A percentile compares a stretch with the other conserved stretches of the same genome.
These are phyloP conservation scores for Alternaria angustiovoidea DNA, from an alignment of 2,329 filamentous ascomycete species.

Conservation along the genomic window DNA sequence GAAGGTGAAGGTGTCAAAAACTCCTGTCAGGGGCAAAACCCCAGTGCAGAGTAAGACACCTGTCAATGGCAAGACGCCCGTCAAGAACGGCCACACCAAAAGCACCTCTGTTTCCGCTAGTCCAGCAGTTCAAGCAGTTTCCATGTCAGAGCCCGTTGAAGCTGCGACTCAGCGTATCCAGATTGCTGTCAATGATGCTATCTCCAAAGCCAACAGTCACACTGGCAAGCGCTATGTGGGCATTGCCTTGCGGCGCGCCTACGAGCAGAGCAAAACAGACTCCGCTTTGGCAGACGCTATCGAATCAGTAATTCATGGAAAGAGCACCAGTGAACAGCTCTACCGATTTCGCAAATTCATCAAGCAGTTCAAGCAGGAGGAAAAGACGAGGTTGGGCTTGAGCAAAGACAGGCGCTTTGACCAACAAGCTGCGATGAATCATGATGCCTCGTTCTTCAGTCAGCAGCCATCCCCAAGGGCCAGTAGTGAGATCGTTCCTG, in stretches of 20 bases:
- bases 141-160: slow-evolving; percentile 18
- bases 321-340: slow-evolving; percentile 51
- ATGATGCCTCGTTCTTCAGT: slow-evolving; percentile 27
- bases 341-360: slow-evolving; percentile 53
- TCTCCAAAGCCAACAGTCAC: slow-evolving; percentile 50
- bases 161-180: slow-evolving; percentile 38
- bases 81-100: slow-evolving; percentile 36
- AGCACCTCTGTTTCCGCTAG: slow-evolving; percentile 27
- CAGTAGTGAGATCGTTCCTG: slow-evolving; percentile 35
- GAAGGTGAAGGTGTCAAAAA: slow-evolving; percentile 41
- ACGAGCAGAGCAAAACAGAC: slow-evolving; percentile 52
- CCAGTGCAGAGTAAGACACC: slow-evolving; percentile 46
- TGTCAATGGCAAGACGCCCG: slow-evolving; percentile 36
- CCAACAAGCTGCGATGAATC: slow-evolving; percentile 44
- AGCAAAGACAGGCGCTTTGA: slow-evolving; percentile 25
- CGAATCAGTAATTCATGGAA: slow-evolving; percentile 54
- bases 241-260: slow-evolving; percentile 54
- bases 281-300: slow-evolving; percentile 51
- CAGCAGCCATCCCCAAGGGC: slow-evolving; percentile 34
- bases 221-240: slow-evolving; percentile 37
- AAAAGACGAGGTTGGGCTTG: slow-evolving; percentile 32
- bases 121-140: slow-evolving; percentile 26
- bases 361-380: slow-evolving; percentile 51
- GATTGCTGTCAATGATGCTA: slow-evolving; percentile 54
- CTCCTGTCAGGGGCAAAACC: slow-evolving; percentile 46